A percentile compares a stretch with the other conserved stretches of the same genome.
phyloP scores from a whole-genome alignment of 208 protist genomes.

The Crithidia bombi region DNA sequence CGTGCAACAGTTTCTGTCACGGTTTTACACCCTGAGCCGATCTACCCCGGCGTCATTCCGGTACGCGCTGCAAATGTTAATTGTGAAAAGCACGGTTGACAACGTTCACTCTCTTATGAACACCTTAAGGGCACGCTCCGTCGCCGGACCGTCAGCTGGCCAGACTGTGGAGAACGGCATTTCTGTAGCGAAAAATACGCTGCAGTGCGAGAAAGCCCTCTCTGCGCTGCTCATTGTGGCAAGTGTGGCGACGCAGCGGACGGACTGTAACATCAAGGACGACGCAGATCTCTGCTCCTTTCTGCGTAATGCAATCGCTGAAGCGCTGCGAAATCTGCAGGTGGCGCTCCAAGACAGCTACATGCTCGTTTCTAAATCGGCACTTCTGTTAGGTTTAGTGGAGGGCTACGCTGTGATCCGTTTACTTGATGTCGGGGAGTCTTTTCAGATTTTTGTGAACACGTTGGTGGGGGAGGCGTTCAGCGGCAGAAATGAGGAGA shows the following conservation, averaged over 20 bases:
- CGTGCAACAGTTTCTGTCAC: slow-evolving; percentile 28
- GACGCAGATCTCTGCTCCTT: slow-evolving; percentile 1
- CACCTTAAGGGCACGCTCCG: slow-evolving; percentile 11
- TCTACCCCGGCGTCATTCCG: slow-evolving; percentile 24
- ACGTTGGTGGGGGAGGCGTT: slow-evolving; percentile 23
- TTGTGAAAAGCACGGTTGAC: not conserved
- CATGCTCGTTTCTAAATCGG: not conserved
- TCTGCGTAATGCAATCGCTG: not conserved
- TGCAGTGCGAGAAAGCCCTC: slow-evolving; percentile 6
- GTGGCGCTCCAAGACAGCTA: slow-evolving; percentile 13
- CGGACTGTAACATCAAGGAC: slow-evolving; percentile 15
- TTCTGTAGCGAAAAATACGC: not conserved
- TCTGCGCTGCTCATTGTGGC: slow-evolving; percentile 17
- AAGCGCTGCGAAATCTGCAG: slow-evolving; percentile 14
- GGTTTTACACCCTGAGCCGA: slow-evolving; percentile 24
- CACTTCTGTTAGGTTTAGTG: slow-evolving; percentile 16
- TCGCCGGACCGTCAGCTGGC: not conserved
- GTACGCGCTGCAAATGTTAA: slow-evolving; percentile 21
- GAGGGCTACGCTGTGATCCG: slow-evolving; percentile 23
- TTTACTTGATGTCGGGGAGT: not conserved
- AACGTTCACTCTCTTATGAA: slow-evolving; percentile 19
- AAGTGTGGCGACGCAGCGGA: slow-evolving; percentile 10
- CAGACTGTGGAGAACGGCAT: not conserved
- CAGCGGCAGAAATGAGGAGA: slow-evolving; percentile 12
- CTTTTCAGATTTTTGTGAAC: slow-evolving; percentile 10